phyloP scores from a whole-genome alignment of 495 filamentous ascomycete species.

The Neurospora sp. region DNA sequence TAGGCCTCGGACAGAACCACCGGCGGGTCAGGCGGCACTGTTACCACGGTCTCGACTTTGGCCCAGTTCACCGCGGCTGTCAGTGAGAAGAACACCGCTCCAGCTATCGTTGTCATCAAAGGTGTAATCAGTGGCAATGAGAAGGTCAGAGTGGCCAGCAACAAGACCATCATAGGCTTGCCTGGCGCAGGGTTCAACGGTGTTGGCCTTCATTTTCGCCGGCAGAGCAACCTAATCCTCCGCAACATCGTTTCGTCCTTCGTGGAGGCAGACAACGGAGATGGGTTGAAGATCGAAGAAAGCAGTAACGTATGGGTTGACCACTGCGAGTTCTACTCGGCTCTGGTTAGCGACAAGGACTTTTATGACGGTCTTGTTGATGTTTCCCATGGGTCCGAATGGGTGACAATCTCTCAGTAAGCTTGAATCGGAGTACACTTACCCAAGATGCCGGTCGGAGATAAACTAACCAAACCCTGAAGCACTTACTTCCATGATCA shows the following conservation, averaged over 20 bases:
- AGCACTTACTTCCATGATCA: conserved; percentile 50
- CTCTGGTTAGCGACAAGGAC: conserved; percentile 48
- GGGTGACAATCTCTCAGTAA: conserved; percentile 38
- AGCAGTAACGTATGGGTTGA: conserved; percentile 59
- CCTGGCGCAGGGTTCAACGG: conserved; percentile 32
- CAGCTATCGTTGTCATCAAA: conserved; percentile 39
- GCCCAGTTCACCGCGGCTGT: conserved; percentile 43
- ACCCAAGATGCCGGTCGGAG: background rate
- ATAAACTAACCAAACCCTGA: background rate
- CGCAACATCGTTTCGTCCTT: conserved; percentile 53
- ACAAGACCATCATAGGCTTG: conserved; percentile 47
- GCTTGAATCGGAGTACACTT: background rate
- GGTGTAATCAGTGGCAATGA: conserved; percentile 35
- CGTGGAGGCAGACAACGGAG: conserved; percentile 47
- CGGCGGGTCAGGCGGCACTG: conserved; percentile 50
- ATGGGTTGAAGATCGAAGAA: conserved; percentile 47
- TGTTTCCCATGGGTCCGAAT: conserved; percentile 45
- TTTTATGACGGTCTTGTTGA: conserved; percentile 61
- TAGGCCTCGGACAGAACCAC: conserved; percentile 29
- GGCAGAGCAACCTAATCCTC: conserved; percentile 45
- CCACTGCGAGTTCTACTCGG: conserved; percentile 54
- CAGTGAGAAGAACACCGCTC: conserved; percentile 25
- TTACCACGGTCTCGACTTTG: conserved; percentile 48
- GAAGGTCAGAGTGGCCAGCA: conserved; percentile 38
- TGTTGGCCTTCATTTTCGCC: conserved; percentile 39